A percentile compares a stretch with the other conserved stretches of the same genome.
These are phyloP conservation scores for Dendrobium officinale DNA, from an alignment of 106 monocot species.

Conservation along the genomic window DNA sequence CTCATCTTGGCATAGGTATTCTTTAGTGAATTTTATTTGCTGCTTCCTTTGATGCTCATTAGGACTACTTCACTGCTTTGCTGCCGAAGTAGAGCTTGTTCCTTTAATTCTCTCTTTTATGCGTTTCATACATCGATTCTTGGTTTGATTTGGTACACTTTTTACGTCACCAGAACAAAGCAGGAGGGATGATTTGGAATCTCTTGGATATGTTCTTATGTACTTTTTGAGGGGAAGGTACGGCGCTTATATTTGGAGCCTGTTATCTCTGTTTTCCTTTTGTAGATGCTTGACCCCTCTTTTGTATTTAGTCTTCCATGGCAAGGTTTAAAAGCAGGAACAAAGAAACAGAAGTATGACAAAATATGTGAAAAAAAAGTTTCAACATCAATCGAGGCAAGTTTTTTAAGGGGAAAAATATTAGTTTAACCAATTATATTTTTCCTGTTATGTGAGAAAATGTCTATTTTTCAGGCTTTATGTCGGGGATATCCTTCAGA, in stretches of 20 bases:
- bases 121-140: too few relatives aligned
- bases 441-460: slow-evolving; percentile 3
- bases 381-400: slow-evolving; percentile 71
- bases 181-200: slow-evolving; percentile 88
- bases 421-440: slow-evolving; percentile 6
- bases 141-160: background rate
- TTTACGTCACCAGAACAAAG: slow-evolving; percentile 51
- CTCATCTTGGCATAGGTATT: slow-evolving; percentile 61
- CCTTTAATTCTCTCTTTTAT: too few relatives aligned
- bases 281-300: background rate
- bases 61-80: too few relatives aligned
- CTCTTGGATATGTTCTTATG: slow-evolving; percentile 84
- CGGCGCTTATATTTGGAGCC: background rate
- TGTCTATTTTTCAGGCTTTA: slow-evolving; percentile 24
- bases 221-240: slow-evolving; percentile 89
- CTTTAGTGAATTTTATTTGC: too few relatives aligned
- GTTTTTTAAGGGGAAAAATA: background rate
- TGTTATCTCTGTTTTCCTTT: background rate
- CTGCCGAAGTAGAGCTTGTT: too few relatives aligned
- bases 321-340: slow-evolving; percentile 82
- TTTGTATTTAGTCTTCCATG: slow-evolving; percentile 52
- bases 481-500: slow-evolving; percentile 74
- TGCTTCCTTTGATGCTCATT: too few relatives aligned
- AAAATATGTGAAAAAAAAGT: slow-evolving; percentile 75
- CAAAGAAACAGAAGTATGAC: slow-evolving; percentile 82